Conservation (phyloP, 306 rosid genomes). For the Cucurbita pepo region DNA sequence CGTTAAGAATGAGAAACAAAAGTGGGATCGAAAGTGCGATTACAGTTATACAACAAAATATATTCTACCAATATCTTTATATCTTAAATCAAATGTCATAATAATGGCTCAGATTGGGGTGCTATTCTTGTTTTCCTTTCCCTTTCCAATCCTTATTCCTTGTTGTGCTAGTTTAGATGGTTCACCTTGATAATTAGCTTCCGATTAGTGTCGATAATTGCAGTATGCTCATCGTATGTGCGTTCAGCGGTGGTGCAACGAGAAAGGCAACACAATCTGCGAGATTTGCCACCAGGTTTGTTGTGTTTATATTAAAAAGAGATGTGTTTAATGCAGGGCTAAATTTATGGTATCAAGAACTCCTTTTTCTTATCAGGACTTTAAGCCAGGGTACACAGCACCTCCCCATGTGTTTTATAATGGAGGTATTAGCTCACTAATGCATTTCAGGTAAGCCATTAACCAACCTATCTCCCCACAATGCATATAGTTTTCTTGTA, state of each 20-base stretch:
- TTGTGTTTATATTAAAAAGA: background rate
- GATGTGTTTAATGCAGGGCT: background rate
- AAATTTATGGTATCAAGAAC: background rate
- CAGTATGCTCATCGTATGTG: slow-evolving; percentile 77
- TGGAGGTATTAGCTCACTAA: slow-evolving; percentile 28
- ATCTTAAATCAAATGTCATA: too few species aligned
- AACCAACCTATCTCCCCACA: background rate
- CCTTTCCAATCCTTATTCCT: background rate
- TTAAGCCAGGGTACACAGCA: slow-evolving; percentile 43
- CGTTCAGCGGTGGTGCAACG: slow-evolving; percentile 91
- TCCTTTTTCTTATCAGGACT: slow-evolving; percentile 24
- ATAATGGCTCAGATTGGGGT: background rate
- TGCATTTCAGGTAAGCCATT: slow-evolving; percentile 9
- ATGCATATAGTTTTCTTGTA: background rate
- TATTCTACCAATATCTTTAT: too few species aligned
- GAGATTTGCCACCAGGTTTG: slow-evolving; percentile 81
- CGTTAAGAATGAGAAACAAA: too few species aligned
- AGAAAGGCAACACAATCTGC: slow-evolving; percentile 70
- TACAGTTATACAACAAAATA: background rate
- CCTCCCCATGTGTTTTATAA: slow-evolving; percentile 38
- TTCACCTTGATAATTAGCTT: background rate
- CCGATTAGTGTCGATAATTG: slow-evolving; percentile 9
- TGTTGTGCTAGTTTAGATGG: background rate
- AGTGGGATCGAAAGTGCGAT: background rate
- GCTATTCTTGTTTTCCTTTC: background rate